phyloP scores from a whole-genome alignment of 768 basidiomycete genomes.

The Daedalea quercina region DNA sequence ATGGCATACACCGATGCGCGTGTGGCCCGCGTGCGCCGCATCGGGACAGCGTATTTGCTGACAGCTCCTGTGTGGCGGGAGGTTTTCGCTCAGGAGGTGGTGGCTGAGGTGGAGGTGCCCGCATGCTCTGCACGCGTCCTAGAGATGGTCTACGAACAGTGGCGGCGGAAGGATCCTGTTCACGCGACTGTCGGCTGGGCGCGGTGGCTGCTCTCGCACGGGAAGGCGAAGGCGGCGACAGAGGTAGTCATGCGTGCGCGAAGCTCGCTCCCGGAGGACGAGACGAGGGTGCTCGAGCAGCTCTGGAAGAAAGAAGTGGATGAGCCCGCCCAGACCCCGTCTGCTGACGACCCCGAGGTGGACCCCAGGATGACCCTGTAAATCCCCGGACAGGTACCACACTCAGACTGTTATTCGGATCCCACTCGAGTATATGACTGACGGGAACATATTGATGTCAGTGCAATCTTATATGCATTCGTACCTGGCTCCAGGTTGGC shows the following conservation, averaged over 20 bases:
- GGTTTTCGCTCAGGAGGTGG: slow-evolving; percentile 29
- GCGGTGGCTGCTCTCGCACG: slow-evolving; percentile 37
- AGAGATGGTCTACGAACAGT: slow-evolving; percentile 33
- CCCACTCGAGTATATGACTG: too few species aligned
- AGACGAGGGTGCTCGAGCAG: slow-evolving; percentile 28
- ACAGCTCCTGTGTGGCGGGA: slow-evolving; percentile 37
- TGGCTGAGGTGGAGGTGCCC: slow-evolving; percentile 5
- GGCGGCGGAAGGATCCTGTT: slow-evolving; percentile 32
- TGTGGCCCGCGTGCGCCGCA: slow-evolving; percentile 28
- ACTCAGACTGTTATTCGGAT: too few species aligned
- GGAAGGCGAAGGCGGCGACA: slow-evolving; percentile 34
- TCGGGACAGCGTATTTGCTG: slow-evolving; percentile 36
- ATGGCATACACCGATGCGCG: slow-evolving; percentile 9
- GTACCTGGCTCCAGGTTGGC: too few species aligned
- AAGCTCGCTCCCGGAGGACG: slow-evolving; percentile 20
- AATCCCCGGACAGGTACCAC: not conserved
- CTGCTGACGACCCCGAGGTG: slow-evolving; percentile 2
- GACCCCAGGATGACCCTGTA: not conserved
- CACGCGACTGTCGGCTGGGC: slow-evolving; percentile 40
- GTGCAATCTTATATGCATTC: too few species aligned
- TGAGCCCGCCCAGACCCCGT: not conserved
- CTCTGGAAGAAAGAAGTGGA: slow-evolving; percentile 23
- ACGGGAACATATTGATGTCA: too few species aligned
- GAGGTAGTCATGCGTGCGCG: slow-evolving; percentile 29
- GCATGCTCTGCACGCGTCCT: slow-evolving; percentile 28